Conservation (phyloP, 495 filamentous ascomycete genomes). For the Paragyromitra xinjiangensis region DNA sequence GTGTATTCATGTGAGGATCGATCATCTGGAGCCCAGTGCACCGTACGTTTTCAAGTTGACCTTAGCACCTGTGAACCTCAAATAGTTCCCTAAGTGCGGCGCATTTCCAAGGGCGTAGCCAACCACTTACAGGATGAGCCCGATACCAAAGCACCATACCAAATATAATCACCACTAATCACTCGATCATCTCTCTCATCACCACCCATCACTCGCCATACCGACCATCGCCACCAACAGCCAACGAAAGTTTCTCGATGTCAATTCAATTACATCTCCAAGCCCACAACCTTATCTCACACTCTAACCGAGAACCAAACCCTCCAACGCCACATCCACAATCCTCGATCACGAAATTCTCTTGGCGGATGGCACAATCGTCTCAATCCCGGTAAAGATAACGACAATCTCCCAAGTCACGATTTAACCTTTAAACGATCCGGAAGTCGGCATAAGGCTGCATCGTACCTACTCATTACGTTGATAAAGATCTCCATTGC, state of each 20-base stretch:
- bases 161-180: not conserved
- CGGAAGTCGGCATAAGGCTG: slow-evolving; percentile 1
- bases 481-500: slow-evolving; percentile 5
- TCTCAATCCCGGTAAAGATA: slow-evolving; percentile 12
- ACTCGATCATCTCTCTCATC: not conserved
- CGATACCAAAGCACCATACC: too few relatives aligned
- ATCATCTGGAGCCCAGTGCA: too few relatives aligned
- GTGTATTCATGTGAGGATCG: too few relatives aligned
- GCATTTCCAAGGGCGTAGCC: too few relatives aligned
- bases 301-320: not conserved
- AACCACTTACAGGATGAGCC: too few relatives aligned
- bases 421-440: not conserved
- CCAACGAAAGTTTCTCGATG: not conserved
- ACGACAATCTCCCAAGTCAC: not conserved
- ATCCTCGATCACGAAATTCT: slow-evolving; percentile 11
- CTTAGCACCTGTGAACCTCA: too few relatives aligned
- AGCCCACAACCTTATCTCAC: not conserved
- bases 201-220: not conserved
- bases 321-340: not conserved
- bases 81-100: too few relatives aligned
- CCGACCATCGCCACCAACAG: too few relatives aligned
- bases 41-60: too few relatives aligned
- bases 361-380: slow-evolving; percentile 23
- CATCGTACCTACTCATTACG: not conserved
- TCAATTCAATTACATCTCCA: not conserved